Conservation (phyloP, 75 land plant species). For the Sequoiadendron giganteum region DNA sequence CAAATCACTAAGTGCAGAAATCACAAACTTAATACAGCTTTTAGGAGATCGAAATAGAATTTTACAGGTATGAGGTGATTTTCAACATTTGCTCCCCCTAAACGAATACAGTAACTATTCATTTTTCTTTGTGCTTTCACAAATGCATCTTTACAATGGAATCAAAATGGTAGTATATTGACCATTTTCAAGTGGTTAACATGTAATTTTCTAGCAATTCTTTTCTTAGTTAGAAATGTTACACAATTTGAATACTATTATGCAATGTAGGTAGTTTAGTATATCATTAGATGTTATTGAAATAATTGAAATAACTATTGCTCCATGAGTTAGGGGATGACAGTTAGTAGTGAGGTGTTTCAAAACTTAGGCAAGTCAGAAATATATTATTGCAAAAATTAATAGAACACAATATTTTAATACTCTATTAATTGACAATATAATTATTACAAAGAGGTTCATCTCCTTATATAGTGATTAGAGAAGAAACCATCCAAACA, state of each 20-base stretch:
- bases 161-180: neutral
- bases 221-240: neutral
- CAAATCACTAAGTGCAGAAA: constrained; percentile 48
- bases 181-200: neutral
- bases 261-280: neutral
- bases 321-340: neutral
- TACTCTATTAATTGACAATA: too few relatives aligned
- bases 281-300: neutral
- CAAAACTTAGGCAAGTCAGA: neutral
- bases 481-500: too few relatives aligned
- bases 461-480: too few relatives aligned
- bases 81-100: neutral
- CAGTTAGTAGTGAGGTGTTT: neutral
- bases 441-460: too few relatives aligned
- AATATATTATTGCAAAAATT: too few relatives aligned
- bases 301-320: neutral
- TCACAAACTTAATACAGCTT: constrained; percentile 66
- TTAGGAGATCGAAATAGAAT: constrained; percentile 68
- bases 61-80: constrained; percentile 51
- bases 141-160: neutral
- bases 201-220: neutral
- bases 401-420: too few relatives aligned
- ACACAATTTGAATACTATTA: neutral
- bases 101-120: neutral
- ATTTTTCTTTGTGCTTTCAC: neutral